A percentile compares a stretch with the other conserved stretches of the same genome.
These are phyloP conservation scores for Dipodascus albidus DNA, from an alignment of 805 yeast species.

Conservation along the genomic window DNA sequence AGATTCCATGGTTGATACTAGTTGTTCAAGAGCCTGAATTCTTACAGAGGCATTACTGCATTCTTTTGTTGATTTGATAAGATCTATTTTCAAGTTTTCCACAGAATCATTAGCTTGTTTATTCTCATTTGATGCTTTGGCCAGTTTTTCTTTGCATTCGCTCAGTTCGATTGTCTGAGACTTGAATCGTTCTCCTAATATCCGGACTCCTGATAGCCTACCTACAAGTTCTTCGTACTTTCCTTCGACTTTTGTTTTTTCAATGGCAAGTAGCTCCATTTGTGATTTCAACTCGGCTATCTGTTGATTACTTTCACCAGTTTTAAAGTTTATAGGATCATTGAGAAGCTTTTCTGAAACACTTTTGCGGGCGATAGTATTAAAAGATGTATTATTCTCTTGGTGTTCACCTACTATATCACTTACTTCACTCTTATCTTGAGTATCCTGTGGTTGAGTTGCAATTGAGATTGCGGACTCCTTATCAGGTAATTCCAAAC, in stretches of 20 bases:
- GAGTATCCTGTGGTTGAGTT: too few relatives aligned
- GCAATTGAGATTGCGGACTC: too few relatives aligned
- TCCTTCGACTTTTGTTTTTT: constrained; percentile 17
- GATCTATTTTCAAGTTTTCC: constrained; percentile 26
- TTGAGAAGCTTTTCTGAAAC: not conserved
- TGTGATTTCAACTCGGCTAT: not conserved
- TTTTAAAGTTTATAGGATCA: constrained; percentile 32
- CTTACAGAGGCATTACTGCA: constrained; percentile 20
- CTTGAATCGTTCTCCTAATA: constrained; percentile 35
- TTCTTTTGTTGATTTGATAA: constrained; percentile 20
- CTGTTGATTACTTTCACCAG: constrained; percentile 5
- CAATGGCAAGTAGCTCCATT: not conserved
- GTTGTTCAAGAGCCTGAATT: constrained; percentile 15
- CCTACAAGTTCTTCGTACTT: constrained; percentile 31
- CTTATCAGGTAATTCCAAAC: too few relatives aligned
- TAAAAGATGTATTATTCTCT: not conserved
- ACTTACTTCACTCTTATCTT: too few relatives aligned
- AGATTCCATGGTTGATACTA: constrained; percentile 10
- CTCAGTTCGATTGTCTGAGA: constrained; percentile 25
- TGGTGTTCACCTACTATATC: too few relatives aligned
- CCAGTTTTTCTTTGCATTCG: constrained; percentile 25
- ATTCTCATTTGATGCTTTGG: constrained; percentile 24
- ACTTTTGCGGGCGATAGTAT: not conserved
- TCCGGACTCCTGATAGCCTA: constrained; percentile 27
- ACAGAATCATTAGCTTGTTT: constrained; percentile 18